Evolutionary conservation across 805 yeast genomes (phyloP).

Genomic region (Candida anglica): DNA sequence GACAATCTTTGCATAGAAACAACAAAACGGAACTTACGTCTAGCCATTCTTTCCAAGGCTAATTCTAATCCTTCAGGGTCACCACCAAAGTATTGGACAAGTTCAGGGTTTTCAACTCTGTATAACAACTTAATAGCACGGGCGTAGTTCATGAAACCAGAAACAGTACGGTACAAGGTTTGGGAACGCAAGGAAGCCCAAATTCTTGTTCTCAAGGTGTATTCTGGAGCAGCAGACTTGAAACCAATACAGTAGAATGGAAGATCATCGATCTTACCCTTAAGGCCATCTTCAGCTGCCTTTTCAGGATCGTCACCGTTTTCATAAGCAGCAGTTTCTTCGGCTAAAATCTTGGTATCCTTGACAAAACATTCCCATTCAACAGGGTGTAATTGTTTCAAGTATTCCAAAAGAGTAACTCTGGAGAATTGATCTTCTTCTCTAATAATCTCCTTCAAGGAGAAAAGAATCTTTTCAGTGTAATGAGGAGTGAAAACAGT

Average conservation of each 20-base stretch:
- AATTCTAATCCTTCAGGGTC: slow-evolving; percentile 95
- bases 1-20: slow-evolving; percentile 63
- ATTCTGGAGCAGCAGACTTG: slow-evolving; percentile 46
- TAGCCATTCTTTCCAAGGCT: slow-evolving; percentile 78
- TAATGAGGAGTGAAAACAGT: slow-evolving; percentile 90
- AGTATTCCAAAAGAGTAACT: slow-evolving; percentile 51
- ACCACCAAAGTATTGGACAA: slow-evolving; percentile 93
- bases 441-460: slow-evolving; percentile 73
- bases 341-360: slow-evolving; percentile 52
- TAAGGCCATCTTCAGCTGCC: slow-evolving; percentile 32
- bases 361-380: slow-evolving; percentile 58
- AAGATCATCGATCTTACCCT: slow-evolving; percentile 37
- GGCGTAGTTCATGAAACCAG: slow-evolving; percentile 46
- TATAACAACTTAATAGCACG: slow-evolving; percentile 42
- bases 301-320: slow-evolving; percentile 42
- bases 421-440: slow-evolving; percentile 63
- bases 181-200: slow-evolving; percentile 48
- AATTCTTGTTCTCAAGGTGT: slow-evolving; percentile 42
- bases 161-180: slow-evolving; percentile 43
- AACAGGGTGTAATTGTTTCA: slow-evolving; percentile 51
- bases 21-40: slow-evolving; percentile 60
- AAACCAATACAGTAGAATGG: slow-evolving; percentile 46
- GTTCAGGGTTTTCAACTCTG: slow-evolving; percentile 43
- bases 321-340: slow-evolving; percentile 51
- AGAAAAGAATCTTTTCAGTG: slow-evolving; percentile 73